Base-by-base conservation (phyloP, 2,329 filamentous ascomycete species). In the Penicillium expansum region DNA sequence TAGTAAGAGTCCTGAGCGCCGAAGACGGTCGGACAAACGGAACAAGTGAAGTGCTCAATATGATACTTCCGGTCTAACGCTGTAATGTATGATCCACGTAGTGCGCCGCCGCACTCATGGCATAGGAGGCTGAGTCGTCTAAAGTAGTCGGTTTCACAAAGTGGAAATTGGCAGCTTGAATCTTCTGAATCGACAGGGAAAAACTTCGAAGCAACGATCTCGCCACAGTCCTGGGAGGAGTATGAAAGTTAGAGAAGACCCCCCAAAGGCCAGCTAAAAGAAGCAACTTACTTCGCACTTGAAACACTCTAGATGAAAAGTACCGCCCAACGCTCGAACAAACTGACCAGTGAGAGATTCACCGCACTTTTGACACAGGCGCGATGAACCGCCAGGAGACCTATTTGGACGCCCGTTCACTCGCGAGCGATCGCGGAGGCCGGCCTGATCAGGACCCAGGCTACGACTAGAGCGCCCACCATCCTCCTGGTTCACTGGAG, bases 131-230 rank as follows among this genome's bases (percentile, higher is more conserved):
- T 92, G 18, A 99, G 84, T 58, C 94, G 86, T 67, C 92, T 86
- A 76, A 99, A 99, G 75, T 99, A 99, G 76, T 99, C 94, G 24
- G 89, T 97, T 77, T 99, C 94, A 80, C 94, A 99, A 4, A 99
- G 84, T 9, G 94, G 94, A 72, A 97, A 97, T 74, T 97, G 94
- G 44, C 74, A 74, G 20, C 83, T 87, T 39, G 91, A 91, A 65
- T 92, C 86, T 67, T 95, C 91, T 66, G 96, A 91, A 64, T 96
- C 92, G 8, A 96, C 90, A 1, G 94, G 94, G 76, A 99, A 99
- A 83, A 99, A 99, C 70, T 99, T 99, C 51, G 93, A 97, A 41
- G 94, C 94, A 37, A 99, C 94, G 59, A 97, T 96, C 74, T 96
- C 89, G 65, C 90, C 91, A 71, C 94, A 99, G 74, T 99, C 94